phyloP scores from a whole-genome alignment of 2,329 filamentous ascomycete species.

The Calcarisporium arbuscula region DNA sequence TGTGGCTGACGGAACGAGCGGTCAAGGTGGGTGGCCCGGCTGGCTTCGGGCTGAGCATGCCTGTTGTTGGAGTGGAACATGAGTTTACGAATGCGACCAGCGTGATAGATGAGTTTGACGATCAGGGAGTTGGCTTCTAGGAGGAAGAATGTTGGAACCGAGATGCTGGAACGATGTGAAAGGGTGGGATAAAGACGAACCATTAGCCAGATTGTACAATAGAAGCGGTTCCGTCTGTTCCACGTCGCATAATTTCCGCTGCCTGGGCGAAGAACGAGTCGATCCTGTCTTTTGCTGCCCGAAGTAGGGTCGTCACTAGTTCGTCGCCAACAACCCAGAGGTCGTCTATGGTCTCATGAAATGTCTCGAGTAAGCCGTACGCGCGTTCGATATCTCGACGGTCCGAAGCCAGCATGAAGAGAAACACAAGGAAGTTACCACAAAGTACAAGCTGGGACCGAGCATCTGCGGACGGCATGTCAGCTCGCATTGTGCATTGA shows the following conservation, averaged over 20 bases:
- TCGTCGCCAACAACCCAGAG: constrained; percentile 11
- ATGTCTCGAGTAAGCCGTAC: constrained; percentile 15
- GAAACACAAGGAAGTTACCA: constrained; percentile 31
- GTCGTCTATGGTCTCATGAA: constrained; percentile 14
- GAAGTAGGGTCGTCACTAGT: constrained; percentile 11
- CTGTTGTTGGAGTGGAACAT: constrained; percentile 20
- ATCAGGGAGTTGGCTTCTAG: no score
- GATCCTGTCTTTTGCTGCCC: constrained; percentile 18
- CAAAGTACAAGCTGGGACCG: constrained; percentile 29
- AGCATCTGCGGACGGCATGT: no score
- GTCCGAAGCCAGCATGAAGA: constrained; percentile 28
- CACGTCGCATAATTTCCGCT: constrained; percentile 1
- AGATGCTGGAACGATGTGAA: no score
- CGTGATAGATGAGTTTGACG: constrained; percentile 30
- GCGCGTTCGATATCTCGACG: constrained; percentile 12
- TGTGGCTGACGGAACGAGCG: constrained; percentile 37
- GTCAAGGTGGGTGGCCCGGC: constrained; percentile 27
- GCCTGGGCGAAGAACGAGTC: constrained; percentile 20
- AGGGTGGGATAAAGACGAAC: no score
- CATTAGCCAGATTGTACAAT: no score
- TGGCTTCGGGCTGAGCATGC: constrained; percentile 26
- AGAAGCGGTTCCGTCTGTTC: no score
- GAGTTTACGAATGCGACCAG: constrained; percentile 39
- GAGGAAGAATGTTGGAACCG: no score
- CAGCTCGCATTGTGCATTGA: neutral